These are phyloP conservation scores for Stentor coeruleus DNA, from an alignment of 73 alveolate species.

Conservation along the genomic window DNA sequence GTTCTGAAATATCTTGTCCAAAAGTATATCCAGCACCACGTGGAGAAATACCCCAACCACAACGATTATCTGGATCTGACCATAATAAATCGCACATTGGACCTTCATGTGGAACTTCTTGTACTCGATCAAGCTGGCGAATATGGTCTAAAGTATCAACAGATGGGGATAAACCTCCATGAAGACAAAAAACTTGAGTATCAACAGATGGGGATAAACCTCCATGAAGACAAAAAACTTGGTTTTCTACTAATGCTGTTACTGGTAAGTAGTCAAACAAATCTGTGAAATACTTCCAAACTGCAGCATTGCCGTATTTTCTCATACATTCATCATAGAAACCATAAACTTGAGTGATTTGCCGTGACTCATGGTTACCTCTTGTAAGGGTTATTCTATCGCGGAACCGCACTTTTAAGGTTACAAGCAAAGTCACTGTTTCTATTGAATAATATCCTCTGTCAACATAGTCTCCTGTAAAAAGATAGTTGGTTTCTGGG, in stretches of 20 bases:
- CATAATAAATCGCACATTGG: conserved; percentile 63
- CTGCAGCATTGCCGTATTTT: conserved; percentile 59
- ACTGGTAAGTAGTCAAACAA: conserved; percentile 67
- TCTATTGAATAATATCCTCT: too few relatives aligned
- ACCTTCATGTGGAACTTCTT: conserved; percentile 65
- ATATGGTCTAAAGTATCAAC: conserved; percentile 59
- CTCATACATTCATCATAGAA: conserved; percentile 50
- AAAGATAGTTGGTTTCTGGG: too few relatives aligned
- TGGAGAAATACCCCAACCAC: conserved; percentile 83
- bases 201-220: conserved; percentile 78
- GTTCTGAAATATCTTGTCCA: conserved; percentile 68
- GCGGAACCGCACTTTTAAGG: conserved; percentile 62
- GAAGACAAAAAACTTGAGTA: conserved; percentile 78
- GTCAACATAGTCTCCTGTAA: too few relatives aligned
- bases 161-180: conserved; percentile 91
- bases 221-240: conserved; percentile 78
- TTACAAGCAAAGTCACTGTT: conserved; percentile 36
- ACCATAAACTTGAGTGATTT: conserved; percentile 16
- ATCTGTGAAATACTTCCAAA: conserved; percentile 69
- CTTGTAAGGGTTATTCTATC: conserved; percentile 64
- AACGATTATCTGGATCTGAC: conserved; percentile 60
- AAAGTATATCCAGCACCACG: conserved; percentile 83
- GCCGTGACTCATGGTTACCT: conserved; percentile 80
- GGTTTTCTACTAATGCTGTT: conserved; percentile 52
- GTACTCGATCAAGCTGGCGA: conserved; percentile 37